Base-by-base conservation (phyloP, 345 rosid genomes). In the Citrus unshiu region DNA sequence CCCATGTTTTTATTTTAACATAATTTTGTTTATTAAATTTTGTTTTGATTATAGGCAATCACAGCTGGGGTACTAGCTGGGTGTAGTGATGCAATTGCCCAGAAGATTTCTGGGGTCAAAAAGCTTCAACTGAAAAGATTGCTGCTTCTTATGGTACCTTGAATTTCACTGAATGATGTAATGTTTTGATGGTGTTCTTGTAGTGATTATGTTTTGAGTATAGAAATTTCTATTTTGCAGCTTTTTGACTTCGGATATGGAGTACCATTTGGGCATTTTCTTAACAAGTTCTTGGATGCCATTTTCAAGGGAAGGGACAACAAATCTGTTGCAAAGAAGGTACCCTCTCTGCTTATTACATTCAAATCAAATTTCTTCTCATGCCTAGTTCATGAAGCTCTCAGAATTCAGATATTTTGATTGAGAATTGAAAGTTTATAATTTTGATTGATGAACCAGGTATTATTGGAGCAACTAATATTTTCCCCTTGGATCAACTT, bases 231-330 rank as follows among this genome's bases (percentile, higher is more conserved):
- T 1, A 3, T 13, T 13, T 46, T 85, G 86, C 78, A 93, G 98
- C 87, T 93, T 65, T 93, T 88, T 88, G 98, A 97, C 22, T 90
- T 91, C 71, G 92, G 88, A 61, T 92, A 93, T 83, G 91, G 84
- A 49, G 99, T 95, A 62, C 98, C 99, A 24, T 91, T 92, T 80
- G 98, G 93, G 22, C 99, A 95, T 83, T 93, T 87, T 70, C 81
- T 93, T 70, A 97, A 95, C 81, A 93, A 90, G 79, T 74, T 93
- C 79, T 86, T 95, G 93, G 96, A 93, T 81, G 71, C 70, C 16
- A 81, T 92, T 74, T 93, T 95, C 90, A 87, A 86, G 86, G 91
- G 88, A 69, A 93, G 88, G 73, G 93, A 84, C 80, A 93, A 77
- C 77, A 84, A 77, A 81, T 91, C 97, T n/a, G 86, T 88, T 12